Conservation (phyloP, 1,139 yeast species). For the Nadsonia starkeyi-henricii region DNA sequence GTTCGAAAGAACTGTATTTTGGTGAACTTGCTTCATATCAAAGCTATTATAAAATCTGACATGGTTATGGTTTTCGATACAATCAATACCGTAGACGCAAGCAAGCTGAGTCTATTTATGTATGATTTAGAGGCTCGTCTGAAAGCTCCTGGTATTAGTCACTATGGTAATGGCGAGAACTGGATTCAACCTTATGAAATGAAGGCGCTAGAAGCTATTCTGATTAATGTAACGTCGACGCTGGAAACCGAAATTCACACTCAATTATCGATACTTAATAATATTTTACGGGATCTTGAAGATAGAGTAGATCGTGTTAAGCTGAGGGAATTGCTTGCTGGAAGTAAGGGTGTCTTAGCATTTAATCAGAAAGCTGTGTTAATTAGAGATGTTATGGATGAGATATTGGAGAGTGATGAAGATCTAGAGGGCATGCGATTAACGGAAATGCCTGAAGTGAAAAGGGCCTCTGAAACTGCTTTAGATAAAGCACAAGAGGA, state of each 20-base stretch:
- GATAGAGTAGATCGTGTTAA: conserved; percentile 70
- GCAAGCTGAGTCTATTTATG: conserved; percentile 58
- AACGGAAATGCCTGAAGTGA: conserved; percentile 27
- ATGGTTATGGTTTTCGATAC: conserved; percentile 69
- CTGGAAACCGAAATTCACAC: conserved; percentile 69
- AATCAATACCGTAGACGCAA: conserved; percentile 32
- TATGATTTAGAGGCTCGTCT: conserved; percentile 73
- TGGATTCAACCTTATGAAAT: conserved; percentile 47
- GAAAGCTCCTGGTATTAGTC: conserved; percentile 20
- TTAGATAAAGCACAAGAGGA: background rate
- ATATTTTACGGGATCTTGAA: conserved; percentile 63
- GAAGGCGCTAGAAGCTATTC: conserved; percentile 72
- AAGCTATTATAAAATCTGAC: conserved; percentile 69
- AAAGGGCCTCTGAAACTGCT: background rate
- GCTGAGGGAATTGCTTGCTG: conserved; percentile 59
- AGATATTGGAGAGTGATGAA: conserved; percentile 74
- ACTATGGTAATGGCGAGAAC: background rate
- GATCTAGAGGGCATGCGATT: conserved; percentile 76
- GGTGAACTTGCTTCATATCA: conserved; percentile 65
- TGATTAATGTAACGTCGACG: conserved; percentile 68
- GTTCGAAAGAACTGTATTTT: conserved; percentile 70
- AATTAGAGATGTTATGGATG: conserved; percentile 74
- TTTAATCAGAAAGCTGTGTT: conserved; percentile 71
- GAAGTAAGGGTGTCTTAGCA: conserved; percentile 58
- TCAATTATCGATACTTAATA: conserved; percentile 53